Evolutionary conservation across 2,329 filamentous ascomycete species (phyloP).

Genomic region (Chaetoscypha palmicola): DNA sequence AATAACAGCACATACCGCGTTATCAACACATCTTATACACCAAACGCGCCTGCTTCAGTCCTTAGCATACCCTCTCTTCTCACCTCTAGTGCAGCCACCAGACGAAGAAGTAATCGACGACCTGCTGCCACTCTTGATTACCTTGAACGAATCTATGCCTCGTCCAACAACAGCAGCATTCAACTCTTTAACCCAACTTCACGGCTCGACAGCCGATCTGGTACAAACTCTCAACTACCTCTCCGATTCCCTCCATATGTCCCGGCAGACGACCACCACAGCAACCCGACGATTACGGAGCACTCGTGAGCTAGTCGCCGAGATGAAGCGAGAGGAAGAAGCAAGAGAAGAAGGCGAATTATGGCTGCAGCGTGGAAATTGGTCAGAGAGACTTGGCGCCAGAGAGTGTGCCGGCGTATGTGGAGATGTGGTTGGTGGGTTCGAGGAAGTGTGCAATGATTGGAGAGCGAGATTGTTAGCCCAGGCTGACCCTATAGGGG

Average conservation of each 20-base stretch:
- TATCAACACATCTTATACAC: conserved; percentile 67
- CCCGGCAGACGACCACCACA: conserved; percentile 75
- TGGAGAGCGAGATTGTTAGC: conserved; percentile 73
- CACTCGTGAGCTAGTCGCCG: conserved; percentile 77
- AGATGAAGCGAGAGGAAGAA: conserved; percentile 78
- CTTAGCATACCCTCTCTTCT: conserved; percentile 63
- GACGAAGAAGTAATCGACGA: conserved; percentile 60
- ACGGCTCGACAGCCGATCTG: conserved; percentile 64
- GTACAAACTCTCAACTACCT: conserved; percentile 78
- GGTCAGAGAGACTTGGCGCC: conserved; percentile 67
- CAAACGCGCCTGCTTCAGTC: conserved; percentile 71
- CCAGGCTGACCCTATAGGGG: conserved; percentile 35
- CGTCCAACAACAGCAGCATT: conserved; percentile 55
- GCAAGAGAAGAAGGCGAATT: conserved; percentile 72
- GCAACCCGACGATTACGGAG: conserved; percentile 73
- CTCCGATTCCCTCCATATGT: conserved; percentile 90
- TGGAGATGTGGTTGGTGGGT: conserved; percentile 81
- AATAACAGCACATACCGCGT: conserved; percentile 67
- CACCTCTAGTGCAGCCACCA: conserved; percentile 57
- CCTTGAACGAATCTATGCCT: conserved; percentile 61
- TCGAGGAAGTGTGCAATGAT: conserved; percentile 81
- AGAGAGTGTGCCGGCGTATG: conserved; percentile 81
- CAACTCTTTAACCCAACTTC: conserved; percentile 60
- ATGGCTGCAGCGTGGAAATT: conserved; percentile 76
- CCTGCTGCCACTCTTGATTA: conserved; percentile 60